Conservation (phyloP, 1,284 basidiomycete genomes). For the Papiliotrema flavescens region DNA sequence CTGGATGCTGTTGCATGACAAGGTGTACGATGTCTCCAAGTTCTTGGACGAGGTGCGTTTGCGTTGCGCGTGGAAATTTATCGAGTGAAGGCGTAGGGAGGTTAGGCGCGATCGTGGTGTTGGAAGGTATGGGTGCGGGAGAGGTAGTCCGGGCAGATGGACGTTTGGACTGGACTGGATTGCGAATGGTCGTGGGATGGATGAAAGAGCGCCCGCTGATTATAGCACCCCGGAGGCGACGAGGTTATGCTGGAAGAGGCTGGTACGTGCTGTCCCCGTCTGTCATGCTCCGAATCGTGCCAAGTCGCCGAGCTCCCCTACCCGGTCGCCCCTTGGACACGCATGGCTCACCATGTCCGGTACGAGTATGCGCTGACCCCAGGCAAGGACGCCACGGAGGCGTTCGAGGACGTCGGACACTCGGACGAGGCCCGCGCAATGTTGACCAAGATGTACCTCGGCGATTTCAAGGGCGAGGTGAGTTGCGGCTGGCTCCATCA, state of each 20-base stretch:
- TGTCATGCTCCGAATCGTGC: background rate
- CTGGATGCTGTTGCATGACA: slow-evolving; percentile 76
- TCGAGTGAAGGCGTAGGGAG: background rate
- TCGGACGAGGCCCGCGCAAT: slow-evolving; percentile 95
- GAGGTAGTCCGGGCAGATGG: background rate
- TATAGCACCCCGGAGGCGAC: slow-evolving; percentile 92
- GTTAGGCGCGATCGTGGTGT: background rate
- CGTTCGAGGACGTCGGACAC: slow-evolving; percentile 99
- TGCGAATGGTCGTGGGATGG: too few species aligned
- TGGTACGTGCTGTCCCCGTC: slow-evolving; percentile 57
- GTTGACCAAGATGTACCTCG: slow-evolving; percentile 70
- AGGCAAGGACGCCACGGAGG: slow-evolving; percentile 89
- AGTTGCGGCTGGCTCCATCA: slow-evolving; percentile 12
- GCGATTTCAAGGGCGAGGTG: slow-evolving; percentile 66
- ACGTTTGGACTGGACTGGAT: too few species aligned
- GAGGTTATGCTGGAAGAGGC: slow-evolving; percentile 92
- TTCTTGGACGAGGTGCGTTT: slow-evolving; percentile 89
- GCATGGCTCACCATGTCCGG: background rate
- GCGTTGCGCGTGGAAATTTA: background rate
- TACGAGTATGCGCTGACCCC: background rate
- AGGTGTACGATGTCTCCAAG: slow-evolving; percentile 90
- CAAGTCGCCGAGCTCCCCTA: background rate
- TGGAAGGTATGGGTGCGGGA: background rate
- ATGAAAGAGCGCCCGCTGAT: background rate
- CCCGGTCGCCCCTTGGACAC: background rate